Evolutionary conservation across 805 yeast species (phyloP), one percentile per base, ranked within the genome.

Genomic region (Sungouiella blattae): DNA sequence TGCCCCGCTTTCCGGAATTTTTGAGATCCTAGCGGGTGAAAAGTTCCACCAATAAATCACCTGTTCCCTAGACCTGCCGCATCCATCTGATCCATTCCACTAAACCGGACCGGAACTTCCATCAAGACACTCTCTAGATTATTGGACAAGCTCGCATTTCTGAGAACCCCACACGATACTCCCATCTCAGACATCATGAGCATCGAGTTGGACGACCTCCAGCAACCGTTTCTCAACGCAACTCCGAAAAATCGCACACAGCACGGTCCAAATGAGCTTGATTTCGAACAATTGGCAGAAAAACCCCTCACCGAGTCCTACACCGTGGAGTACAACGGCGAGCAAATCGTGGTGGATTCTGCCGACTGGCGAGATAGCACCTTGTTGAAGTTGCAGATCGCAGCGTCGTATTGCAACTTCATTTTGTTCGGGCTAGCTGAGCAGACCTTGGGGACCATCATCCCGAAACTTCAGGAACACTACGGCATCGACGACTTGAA

Each of bases 371-470:
- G 64, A 15, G 30, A 52, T 8, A 69, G 74, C 23, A 18, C 22
- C 3, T 52, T 56, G 23, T 53, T 78, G 9, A 63, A 63, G 36
- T n/a, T 50, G 4, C 83, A 78, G 51, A 58, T 78, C 16, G 1
- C 58, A 0, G 52, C 69, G 0, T 53, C 67, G 1, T 71, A 61
- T 39, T 26, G 57, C 16, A 50, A 65, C 1, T 72, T 78, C 46
- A 50, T 67, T 1, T 48, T 76, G 1, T 55, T 75, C 39, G 87
- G 87, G 0, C 49, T 80, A 18, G 65, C 71, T 5, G 87, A 81
- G 45, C 83, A 80, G 50, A 64, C 82, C 0, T 53, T 78, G 12
- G 87, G 87, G 0, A 69, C 84, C 0, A 50, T 80, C 26, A 61
- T 81, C 40, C 82, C 83, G 2, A 58, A 68, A 25, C 43, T 79